Percentiles rank a stretch among this genome's conserved stretches.
Conservation (phyloP, 768 basidiomycete species). For the Phlebiopsis gigantea region DNA sequence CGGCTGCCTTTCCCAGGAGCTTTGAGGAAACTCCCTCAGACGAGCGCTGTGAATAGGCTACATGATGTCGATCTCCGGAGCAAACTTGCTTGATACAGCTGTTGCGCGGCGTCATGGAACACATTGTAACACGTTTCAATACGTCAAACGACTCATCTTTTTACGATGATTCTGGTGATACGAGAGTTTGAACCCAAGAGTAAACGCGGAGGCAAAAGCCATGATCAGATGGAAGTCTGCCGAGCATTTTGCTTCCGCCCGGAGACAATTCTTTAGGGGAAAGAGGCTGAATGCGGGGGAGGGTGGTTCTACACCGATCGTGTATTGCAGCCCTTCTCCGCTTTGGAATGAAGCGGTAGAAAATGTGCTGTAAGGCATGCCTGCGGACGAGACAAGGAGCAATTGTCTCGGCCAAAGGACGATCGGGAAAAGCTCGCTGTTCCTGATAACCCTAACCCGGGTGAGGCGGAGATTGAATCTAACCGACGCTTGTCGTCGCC, state of each 20-base stretch:
- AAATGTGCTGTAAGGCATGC: too few species aligned
- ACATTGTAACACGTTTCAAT: background rate
- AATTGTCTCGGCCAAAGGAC: background rate
- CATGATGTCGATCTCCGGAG: background rate
- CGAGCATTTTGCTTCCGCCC: background rate
- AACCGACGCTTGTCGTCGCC: conserved; percentile 1
- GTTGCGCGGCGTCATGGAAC: background rate
- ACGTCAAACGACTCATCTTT: background rate
- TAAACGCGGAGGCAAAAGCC: background rate
- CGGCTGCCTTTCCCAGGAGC: background rate
- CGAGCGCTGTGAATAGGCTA: background rate
- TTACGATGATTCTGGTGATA: background rate
- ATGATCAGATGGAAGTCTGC: background rate
- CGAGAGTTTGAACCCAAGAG: background rate
- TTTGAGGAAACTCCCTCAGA: background rate
- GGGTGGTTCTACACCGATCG: background rate
- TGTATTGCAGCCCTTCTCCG: background rate
- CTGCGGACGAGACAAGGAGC: too few species aligned
- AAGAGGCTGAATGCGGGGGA: background rate
- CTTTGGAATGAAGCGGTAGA: too few species aligned
- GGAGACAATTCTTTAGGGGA: background rate
- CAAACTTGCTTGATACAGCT: background rate
- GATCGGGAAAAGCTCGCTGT: background rate
- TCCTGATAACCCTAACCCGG: conserved; percentile 1
- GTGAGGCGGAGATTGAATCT: conserved; percentile 1